phyloP scores from a whole-genome alignment of 2,329 filamentous ascomycete species.

The Tetracladium maxilliforme region DNA sequence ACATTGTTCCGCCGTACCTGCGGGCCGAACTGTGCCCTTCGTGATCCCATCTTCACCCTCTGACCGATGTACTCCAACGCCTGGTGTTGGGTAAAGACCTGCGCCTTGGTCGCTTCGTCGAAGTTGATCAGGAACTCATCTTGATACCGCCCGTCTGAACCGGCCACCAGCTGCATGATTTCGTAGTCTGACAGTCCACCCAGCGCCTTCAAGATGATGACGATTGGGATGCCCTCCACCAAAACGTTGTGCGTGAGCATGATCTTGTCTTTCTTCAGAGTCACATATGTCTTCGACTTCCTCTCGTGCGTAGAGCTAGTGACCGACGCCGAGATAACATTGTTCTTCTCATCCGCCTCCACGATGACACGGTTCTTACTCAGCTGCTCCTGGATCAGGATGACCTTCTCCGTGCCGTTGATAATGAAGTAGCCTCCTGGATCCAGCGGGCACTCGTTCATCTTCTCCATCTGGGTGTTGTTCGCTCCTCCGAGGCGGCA shows the following conservation, averaged over 20 bases:
- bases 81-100: constrained; percentile 86
- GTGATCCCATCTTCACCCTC: constrained; percentile 73
- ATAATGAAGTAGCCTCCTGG: constrained; percentile 98
- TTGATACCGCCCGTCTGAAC: constrained; percentile 76
- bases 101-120: constrained; percentile 73
- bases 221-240: constrained; percentile 86
- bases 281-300: constrained; percentile 94
- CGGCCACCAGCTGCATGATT: constrained; percentile 81
- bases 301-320: constrained; percentile 96
- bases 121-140: constrained; percentile 94
- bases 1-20: constrained; percentile 61
- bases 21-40: constrained; percentile 32
- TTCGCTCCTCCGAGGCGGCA: constrained; percentile 75
- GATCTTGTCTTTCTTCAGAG: constrained; percentile 85
- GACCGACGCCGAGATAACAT: constrained; percentile 86
- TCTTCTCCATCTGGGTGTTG: constrained; percentile 74
- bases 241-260: constrained; percentile 86
- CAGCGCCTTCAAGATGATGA: constrained; percentile 83
- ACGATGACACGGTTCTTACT: constrained; percentile 99
- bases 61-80: constrained; percentile 84
- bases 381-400: constrained; percentile 92
- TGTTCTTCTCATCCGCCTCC: constrained; percentile 83
- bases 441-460: constrained; percentile 93
- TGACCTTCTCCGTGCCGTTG: constrained; percentile 95
- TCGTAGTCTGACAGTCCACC: constrained; percentile 91